Conservation (phyloP, 768 basidiomycete genomes). For the Lentinula guzmanii region DNA sequence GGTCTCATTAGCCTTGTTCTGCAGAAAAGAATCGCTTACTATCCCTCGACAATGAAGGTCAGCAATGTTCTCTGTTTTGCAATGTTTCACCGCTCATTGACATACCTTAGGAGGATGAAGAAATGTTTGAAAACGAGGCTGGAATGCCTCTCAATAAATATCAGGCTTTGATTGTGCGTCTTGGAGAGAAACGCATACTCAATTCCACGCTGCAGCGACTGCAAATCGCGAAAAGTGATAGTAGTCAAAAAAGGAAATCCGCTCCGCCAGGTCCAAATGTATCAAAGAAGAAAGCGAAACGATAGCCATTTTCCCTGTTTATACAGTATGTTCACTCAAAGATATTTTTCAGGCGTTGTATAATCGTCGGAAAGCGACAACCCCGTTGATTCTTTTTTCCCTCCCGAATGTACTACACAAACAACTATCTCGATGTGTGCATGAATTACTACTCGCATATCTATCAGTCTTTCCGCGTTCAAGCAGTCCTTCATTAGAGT, state of each 20-base stretch:
- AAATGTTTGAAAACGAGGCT: slow-evolving; percentile 22
- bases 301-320: background rate
- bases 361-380: no score
- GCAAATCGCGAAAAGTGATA: background rate
- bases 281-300: background rate
- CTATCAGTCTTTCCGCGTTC: no score
- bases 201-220: background rate
- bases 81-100: background rate
- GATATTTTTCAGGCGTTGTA: no score
- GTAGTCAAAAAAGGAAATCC: background rate
- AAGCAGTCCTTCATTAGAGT: no score
- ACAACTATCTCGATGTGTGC: no score
- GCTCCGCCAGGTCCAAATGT: background rate
- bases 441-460: no score
- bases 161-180: slow-evolving; percentile 65
- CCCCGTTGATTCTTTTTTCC: no score
- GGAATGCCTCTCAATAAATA: slow-evolving; percentile 33
- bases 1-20: slow-evolving; percentile 44
- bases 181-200: slow-evolving; percentile 77
- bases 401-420: no score
- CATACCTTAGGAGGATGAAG: slow-evolving; percentile 44
- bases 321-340: no score
- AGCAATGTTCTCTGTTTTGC: slow-evolving; percentile 11
- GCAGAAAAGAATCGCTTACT: slow-evolving; percentile 42
- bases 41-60: slow-evolving; percentile 57